phyloP scores from a whole-genome alignment of 2,329 filamentous ascomycete genomes.

The Pyrenophora teres region DNA sequence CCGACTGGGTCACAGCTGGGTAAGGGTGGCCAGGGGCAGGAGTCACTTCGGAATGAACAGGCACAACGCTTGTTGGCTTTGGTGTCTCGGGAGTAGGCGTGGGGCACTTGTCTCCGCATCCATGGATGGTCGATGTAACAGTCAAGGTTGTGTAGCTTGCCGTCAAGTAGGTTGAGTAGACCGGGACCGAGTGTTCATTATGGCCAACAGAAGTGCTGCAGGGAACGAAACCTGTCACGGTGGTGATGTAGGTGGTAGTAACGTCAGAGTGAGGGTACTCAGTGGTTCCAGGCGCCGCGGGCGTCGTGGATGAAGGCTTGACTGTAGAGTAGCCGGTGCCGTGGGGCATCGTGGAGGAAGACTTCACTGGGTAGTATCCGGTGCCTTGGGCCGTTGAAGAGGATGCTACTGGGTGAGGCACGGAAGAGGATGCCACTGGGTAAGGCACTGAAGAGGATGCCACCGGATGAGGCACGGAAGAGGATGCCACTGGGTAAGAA shows the following conservation, averaged over 20 bases:
- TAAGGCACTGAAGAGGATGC: no score
- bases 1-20: background rate
- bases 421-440: no score
- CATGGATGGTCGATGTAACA: constrained; percentile 36
- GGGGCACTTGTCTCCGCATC: constrained; percentile 20
- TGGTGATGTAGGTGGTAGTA: constrained; percentile 35
- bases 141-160: constrained; percentile 38
- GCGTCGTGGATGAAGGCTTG: constrained; percentile 15
- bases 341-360: constrained; percentile 12
- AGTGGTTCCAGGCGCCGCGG: background rate
- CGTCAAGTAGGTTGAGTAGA: constrained; percentile 49
- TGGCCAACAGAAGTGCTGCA: constrained; percentile 44
- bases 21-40: background rate
- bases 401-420: background rate
- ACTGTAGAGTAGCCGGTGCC: constrained; percentile 7
- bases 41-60: constrained; percentile 6
- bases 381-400: background rate
- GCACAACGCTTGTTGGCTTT: constrained; percentile 14
- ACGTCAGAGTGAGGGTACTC: constrained; percentile 19
- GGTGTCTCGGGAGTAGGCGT: background rate
- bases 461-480: no score
- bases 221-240: constrained; percentile 44
- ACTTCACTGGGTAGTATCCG: constrained; percentile 5
- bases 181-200: constrained; percentile 29
- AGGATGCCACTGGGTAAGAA: no score